Evolutionary conservation across 2,329 filamentous ascomycete genomes (phyloP).

Genomic region (Westerdykella aurantiaca): DNA sequence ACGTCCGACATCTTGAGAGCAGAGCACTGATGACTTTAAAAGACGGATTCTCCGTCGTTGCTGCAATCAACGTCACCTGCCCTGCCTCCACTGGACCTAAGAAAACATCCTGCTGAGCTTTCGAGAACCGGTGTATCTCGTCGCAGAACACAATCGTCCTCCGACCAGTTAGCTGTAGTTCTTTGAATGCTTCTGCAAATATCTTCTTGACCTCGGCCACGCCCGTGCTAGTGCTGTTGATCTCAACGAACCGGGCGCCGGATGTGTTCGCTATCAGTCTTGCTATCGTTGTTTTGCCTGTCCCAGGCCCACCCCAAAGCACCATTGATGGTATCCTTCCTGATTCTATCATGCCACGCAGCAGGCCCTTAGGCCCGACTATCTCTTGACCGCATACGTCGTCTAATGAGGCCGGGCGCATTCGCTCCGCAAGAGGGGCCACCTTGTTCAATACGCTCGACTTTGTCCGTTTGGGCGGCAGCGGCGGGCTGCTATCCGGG

Average conservation of each 20-base stretch:
- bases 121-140: constrained; percentile 89
- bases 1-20: constrained; percentile 82
- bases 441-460: constrained; percentile 56
- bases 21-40: constrained; percentile 89
- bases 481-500: constrained; percentile 25
- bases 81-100: constrained; percentile 87
- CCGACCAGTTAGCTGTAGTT: constrained; percentile 72
- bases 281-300: constrained; percentile 87
- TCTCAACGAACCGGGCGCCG: constrained; percentile 84
- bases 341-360: constrained; percentile 79
- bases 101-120: constrained; percentile 91
- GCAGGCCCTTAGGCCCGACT: constrained; percentile 75
- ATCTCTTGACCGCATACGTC: constrained; percentile 89
- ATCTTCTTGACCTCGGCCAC: constrained; percentile 90
- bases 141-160: constrained; percentile 98
- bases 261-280: constrained; percentile 79
- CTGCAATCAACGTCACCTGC: constrained; percentile 84
- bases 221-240: constrained; percentile 86
- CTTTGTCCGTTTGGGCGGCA: constrained; percentile 54
- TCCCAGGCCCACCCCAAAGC: constrained; percentile 77
- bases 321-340: constrained; percentile 92
- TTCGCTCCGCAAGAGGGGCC: constrained; percentile 85
- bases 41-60: constrained; percentile 93
- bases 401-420: constrained; percentile 79
- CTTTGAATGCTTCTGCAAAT: constrained; percentile 76